Percentiles rank a stretch among this genome's conserved stretches.
Evolutionary conservation across 1,284 basidiomycete species (phyloP).

Genomic region (Boletellus sp.): DNA sequence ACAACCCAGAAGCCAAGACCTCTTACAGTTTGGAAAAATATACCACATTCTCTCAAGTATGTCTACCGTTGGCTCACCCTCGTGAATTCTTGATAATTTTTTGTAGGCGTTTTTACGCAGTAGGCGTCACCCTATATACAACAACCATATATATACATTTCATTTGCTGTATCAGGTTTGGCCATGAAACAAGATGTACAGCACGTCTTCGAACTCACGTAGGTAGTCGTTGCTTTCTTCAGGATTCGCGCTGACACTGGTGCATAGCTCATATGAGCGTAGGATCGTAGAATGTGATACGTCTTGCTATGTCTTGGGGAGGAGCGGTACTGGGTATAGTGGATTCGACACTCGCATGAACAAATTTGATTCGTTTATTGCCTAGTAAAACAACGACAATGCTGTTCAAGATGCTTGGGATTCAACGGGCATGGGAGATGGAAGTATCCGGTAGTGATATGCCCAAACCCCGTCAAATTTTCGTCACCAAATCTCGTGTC

Average conservation of each 20-base stretch:
- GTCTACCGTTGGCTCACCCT: background rate
- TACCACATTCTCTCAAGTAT: conserved; percentile 53
- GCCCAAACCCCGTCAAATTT: conserved; percentile 58
- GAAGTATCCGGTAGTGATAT: conserved; percentile 18
- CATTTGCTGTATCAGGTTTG: conserved; percentile 34
- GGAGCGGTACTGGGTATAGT: conserved; percentile 69
- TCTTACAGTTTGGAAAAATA: conserved; percentile 59
- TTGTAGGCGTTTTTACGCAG: conserved; percentile 51
- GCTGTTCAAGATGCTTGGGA: conserved; percentile 68
- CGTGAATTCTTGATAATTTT: background rate
- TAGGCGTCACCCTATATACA: conserved; percentile 22
- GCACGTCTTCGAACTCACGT: conserved; percentile 56
- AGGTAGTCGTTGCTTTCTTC: conserved; percentile 27
- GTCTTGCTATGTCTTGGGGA: conserved; percentile 67
- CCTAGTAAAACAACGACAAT: conserved; percentile 71
- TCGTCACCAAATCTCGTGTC: conserved; percentile 67
- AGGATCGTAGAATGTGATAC: conserved; percentile 56
- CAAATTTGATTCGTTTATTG: conserved; percentile 2
- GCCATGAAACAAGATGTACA: conserved; percentile 43
- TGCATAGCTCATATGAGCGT: conserved; percentile 52
- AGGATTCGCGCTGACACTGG: background rate
- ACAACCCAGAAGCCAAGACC: background rate
- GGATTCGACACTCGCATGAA: background rate
- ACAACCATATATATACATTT: conserved; percentile 5
- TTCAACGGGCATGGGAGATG: conserved; percentile 51